Evolutionary conservation across 352 stramenopile genomes (phyloP).

Genomic region (Phytophthora citrophthora): DNA sequence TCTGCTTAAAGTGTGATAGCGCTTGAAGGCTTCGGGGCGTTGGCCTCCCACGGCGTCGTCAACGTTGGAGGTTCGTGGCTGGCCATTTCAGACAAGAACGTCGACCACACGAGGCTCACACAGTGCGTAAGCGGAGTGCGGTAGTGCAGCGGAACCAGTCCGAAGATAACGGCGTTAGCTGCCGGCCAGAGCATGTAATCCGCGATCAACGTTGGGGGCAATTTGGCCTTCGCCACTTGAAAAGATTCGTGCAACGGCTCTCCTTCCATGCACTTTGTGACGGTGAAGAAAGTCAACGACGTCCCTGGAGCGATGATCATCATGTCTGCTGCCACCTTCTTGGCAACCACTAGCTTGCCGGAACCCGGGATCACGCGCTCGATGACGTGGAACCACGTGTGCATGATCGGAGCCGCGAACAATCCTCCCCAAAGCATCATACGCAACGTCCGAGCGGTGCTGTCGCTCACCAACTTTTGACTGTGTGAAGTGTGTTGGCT

Average conservation of each 20-base stretch:
- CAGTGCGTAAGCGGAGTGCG: constrained; percentile 46
- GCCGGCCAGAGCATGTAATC: constrained; percentile 55
- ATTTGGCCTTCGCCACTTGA: constrained; percentile 34
- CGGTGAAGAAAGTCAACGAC: constrained; percentile 41
- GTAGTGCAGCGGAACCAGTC: constrained; percentile 43
- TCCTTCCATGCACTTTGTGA: constrained; percentile 41
- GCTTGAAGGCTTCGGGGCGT: constrained; percentile 10
- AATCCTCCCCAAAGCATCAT: constrained; percentile 88
- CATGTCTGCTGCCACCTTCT: constrained; percentile 49
- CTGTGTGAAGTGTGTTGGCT: constrained; percentile 1
- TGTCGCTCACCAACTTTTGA: constrained; percentile 11
- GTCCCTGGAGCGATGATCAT: constrained; percentile 40
- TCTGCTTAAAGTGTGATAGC: constrained; percentile 8
- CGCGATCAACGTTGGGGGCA: constrained; percentile 39
- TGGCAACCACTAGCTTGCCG: constrained; percentile 31
- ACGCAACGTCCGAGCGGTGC: constrained; percentile 49
- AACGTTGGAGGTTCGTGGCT: constrained; percentile 29
- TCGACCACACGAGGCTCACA: constrained; percentile 48
- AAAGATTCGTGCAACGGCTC: constrained; percentile 29
- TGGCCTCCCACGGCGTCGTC: constrained; percentile 7
- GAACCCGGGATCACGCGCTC: constrained; percentile 47
- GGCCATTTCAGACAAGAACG: constrained; percentile 43
- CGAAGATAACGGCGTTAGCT: constrained; percentile 42
- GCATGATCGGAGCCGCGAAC: constrained; percentile 82
- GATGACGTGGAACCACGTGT: constrained; percentile 89